phyloP scores from a whole-genome alignment of 768 basidiomycete species.

The Mycena vulgaris region DNA sequence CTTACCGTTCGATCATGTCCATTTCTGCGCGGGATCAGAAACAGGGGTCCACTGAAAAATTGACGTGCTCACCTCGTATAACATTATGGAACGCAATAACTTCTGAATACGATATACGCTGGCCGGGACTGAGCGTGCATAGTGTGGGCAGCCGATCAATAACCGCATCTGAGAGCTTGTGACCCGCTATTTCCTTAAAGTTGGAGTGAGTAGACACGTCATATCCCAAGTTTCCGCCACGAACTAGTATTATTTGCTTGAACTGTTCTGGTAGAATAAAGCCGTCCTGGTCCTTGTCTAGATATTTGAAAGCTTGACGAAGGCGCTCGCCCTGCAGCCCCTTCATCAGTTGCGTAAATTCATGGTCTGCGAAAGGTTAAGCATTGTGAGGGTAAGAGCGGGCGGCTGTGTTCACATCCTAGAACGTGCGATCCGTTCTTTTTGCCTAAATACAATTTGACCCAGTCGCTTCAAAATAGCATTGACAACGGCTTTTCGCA shows the following conservation, averaged over 20 bases:
- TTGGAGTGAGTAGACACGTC: constrained; percentile 1
- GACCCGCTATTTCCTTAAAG: constrained; percentile 91
- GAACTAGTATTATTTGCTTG: constrained; percentile 93
- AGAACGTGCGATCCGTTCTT: constrained; percentile 92
- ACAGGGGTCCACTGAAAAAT: background rate
- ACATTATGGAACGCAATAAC: constrained; percentile 98
- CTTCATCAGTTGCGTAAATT: constrained; percentile 99
- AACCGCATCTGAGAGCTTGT: constrained; percentile 96
- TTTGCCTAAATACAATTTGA: constrained; percentile 95
- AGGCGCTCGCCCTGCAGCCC: constrained; percentile 97
- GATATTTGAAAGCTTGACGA: constrained; percentile 94
- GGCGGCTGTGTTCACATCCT: constrained; percentile 75
- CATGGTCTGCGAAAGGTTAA: constrained; percentile 73
- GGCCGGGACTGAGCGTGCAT: constrained; percentile 90
- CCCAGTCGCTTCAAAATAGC: constrained; percentile 80
- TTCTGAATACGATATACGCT: constrained; percentile 95
- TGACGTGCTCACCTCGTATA: constrained; percentile 76
- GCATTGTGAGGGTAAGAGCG: constrained; percentile 26
- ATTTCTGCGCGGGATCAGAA: constrained; percentile 71
- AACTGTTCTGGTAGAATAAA: constrained; percentile 96
- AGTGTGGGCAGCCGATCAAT: constrained; percentile 94
- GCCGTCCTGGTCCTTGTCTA: constrained; percentile 93
- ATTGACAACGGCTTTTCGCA: constrained; percentile 4
- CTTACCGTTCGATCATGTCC: constrained; percentile 94
- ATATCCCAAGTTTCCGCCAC: constrained; percentile 44